phyloP scores from a whole-genome alignment of 2,329 filamentous ascomycete species.

The Cordyceps tenuipes region DNA sequence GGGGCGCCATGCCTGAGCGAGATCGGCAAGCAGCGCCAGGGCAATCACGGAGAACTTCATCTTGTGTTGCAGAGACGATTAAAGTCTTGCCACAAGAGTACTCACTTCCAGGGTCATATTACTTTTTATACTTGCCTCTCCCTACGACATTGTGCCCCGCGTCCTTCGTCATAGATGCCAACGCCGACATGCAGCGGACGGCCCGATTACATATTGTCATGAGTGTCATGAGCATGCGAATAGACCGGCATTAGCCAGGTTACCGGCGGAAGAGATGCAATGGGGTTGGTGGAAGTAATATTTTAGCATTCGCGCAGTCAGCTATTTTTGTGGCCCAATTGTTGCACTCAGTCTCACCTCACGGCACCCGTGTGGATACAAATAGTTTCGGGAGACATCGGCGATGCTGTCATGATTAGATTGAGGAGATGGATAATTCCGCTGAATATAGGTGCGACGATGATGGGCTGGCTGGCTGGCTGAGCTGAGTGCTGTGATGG shows the following conservation, averaged over 20 bases:
- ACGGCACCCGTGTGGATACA: not conserved
- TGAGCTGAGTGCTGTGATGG: not conserved
- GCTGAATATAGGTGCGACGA: not conserved
- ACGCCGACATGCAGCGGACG: not conserved
- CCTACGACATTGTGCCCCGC: not conserved
- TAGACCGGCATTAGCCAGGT: not conserved
- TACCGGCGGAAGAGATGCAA: not conserved
- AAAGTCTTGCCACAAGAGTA: not conserved
- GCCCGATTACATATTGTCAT: conserved; percentile 8
- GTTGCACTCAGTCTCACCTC: not conserved
- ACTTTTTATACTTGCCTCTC: not conserved
- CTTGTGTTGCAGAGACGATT: not conserved
- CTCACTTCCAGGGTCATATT: not conserved
- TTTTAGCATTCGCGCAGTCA: conserved; percentile 4
- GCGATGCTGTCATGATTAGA: not conserved
- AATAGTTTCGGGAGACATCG: not conserved
- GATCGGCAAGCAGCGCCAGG: conserved; percentile 17
- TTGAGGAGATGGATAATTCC: not conserved
- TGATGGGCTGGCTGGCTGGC: not conserved
- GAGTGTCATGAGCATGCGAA: not conserved
- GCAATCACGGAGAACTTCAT: conserved; percentile 21
- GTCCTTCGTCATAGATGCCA: not conserved
- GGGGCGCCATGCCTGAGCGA: conserved; percentile 22
- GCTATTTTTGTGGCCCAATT: not conserved
- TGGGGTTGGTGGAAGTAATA: conserved; percentile 10